A percentile compares a stretch with the other conserved stretches of the same genome.
These are phyloP conservation scores for Stachybotrys chartarum DNA, from an alignment of 2,329 filamentous ascomycete species.

Conservation along the genomic window DNA sequence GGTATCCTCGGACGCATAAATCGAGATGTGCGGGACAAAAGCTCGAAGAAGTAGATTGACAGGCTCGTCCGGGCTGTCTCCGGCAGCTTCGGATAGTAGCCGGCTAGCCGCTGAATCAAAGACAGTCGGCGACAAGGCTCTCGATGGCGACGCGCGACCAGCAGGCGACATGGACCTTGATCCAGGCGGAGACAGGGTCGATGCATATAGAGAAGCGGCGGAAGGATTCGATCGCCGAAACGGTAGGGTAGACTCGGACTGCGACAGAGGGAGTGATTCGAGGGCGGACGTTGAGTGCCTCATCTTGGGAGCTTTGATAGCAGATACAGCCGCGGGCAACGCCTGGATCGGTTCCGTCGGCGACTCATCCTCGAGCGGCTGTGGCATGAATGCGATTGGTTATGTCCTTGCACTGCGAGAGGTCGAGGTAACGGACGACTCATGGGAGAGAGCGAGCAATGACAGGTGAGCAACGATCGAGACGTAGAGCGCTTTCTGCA, in stretches of 20 bases:
- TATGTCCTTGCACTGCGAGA: background rate
- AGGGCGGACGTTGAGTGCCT: slow-evolving; percentile 50
- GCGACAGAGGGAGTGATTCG: slow-evolving; percentile 36
- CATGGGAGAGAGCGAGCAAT: background rate
- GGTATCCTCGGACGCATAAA: slow-evolving; percentile 82
- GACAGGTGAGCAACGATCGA: background rate
- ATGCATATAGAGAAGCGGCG: slow-evolving; percentile 55
- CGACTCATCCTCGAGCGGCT: slow-evolving; percentile 55
- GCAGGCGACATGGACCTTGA: slow-evolving; percentile 63
- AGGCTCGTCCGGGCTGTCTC: slow-evolving; percentile 44
- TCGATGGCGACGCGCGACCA: slow-evolving; percentile 51
- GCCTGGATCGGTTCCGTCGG: slow-evolving; percentile 62
- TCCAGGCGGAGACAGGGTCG: slow-evolving; percentile 59
- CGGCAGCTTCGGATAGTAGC: slow-evolving; percentile 34
- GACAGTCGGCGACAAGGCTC: slow-evolving; percentile 49
- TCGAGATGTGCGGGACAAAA: slow-evolving; percentile 82
- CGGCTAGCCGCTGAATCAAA: slow-evolving; percentile 40
- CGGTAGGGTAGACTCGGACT: slow-evolving; percentile 46
- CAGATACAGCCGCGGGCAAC: slow-evolving; percentile 58
- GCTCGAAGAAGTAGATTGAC: slow-evolving; percentile 68
- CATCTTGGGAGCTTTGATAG: slow-evolving; percentile 52
- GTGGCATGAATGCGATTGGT: slow-evolving; percentile 54
- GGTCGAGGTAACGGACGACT: background rate
- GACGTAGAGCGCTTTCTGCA: background rate
- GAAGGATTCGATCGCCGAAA: slow-evolving; percentile 49